phyloP scores from a whole-genome alignment of 139 green algal species.

The Tetradesmus lagerheimii region DNA sequence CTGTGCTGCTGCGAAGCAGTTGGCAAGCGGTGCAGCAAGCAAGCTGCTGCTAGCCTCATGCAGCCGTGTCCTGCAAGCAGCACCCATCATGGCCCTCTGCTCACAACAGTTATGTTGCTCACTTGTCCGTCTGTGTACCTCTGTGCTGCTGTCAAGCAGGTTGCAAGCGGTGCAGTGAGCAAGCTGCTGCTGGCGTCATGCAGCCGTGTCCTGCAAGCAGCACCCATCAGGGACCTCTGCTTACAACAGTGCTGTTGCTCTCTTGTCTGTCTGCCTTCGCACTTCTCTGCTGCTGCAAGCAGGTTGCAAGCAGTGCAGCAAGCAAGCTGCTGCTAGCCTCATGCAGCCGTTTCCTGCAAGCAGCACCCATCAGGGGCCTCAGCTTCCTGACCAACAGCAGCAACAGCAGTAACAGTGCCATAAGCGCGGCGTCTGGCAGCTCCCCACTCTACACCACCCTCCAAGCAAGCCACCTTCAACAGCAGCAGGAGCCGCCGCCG shows the following conservation, averaged over 20 bases:
- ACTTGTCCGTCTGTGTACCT: neutral
- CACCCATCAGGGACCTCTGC: too few species aligned
- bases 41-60: too few species aligned
- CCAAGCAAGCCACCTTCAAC: neutral
- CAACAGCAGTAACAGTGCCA: neutral
- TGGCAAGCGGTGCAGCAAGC: too few species aligned
- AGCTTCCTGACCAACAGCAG: neutral
- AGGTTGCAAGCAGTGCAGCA: neutral
- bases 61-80: too few species aligned
- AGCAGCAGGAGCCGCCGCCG: constrained; percentile 7
- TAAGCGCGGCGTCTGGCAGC: neutral
- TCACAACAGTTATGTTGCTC: neutral
- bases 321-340: neutral
- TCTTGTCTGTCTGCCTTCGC: neutral
- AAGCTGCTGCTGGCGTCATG: too few species aligned
- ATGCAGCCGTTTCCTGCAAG: neutral
- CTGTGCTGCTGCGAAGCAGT: too few species aligned
- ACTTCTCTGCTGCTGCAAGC: neutral
- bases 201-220: too few species aligned
- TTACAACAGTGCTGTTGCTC: neutral
- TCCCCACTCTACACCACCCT: neutral
- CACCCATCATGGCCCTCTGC: too few species aligned
- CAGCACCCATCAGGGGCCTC: neutral
- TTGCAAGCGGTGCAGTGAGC: too few species aligned
- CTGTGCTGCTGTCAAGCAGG: too few species aligned